Evolutionary conservation across 306 rosid species (phyloP).

Genomic region (Delonix regia): DNA sequence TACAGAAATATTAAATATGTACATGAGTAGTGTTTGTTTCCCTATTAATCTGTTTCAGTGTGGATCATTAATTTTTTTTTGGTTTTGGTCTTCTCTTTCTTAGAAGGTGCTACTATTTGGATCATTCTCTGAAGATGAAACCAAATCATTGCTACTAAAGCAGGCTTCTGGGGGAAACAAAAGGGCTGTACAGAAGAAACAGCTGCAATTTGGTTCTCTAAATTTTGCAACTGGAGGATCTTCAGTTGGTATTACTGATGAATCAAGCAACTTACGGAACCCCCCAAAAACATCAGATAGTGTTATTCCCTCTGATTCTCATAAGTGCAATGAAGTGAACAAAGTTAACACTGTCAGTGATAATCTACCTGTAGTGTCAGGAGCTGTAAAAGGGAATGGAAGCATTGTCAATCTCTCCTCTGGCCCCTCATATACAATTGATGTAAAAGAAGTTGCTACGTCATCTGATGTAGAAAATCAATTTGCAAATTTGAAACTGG

Average conservation of each 20-base stretch:
- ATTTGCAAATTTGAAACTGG: constrained; percentile 53
- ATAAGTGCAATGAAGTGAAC: constrained; percentile 46
- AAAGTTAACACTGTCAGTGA: constrained; percentile 29
- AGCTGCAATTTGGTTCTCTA: constrained; percentile 74
- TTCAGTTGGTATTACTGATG: constrained; percentile 22
- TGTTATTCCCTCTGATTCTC: constrained; percentile 34
- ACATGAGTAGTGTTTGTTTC: background rate
- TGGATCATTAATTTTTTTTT: constrained; percentile 12
- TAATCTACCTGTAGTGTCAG: constrained; percentile 35
- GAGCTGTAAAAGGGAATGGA: constrained; percentile 59
- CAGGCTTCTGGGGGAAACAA: constrained; percentile 47
- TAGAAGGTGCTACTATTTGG: constrained; percentile 73
- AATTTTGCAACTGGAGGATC: constrained; percentile 41
- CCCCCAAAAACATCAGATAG: constrained; percentile 38
- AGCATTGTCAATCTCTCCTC: constrained; percentile 17
- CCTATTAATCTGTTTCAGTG: background rate
- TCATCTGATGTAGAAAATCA: constrained; percentile 42
- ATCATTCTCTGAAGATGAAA: constrained; percentile 92
- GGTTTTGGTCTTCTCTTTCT: constrained; percentile 20
- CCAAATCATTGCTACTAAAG: constrained; percentile 57
- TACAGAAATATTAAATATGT: background rate
- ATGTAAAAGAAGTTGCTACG: constrained; percentile 39
- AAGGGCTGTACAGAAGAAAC: constrained; percentile 55
- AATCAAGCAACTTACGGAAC: constrained; percentile 39
- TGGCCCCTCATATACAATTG: constrained; percentile 37